Conservation (phyloP, 768 basidiomycete species). For the Lyophyllum atratum region DNA sequence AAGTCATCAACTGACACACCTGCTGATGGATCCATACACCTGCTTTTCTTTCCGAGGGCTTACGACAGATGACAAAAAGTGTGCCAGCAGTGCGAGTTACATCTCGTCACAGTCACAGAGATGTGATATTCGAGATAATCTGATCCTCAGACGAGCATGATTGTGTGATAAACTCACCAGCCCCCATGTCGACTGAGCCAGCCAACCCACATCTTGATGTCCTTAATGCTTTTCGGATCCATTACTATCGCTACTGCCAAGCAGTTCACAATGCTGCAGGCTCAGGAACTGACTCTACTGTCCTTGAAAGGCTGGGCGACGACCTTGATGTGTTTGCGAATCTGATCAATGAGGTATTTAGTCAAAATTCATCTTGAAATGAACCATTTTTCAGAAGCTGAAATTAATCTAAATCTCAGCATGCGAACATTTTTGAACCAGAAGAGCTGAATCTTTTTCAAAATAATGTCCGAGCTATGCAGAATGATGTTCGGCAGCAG, state of each 20-base stretch:
- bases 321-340: constrained; percentile 11
- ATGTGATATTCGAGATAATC: no score
- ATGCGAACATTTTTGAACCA: not conserved
- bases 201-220: not conserved
- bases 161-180: no score
- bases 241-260: not conserved
- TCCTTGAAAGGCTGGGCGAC: constrained; percentile 9
- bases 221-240: not conserved
- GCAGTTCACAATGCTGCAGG: constrained; percentile 2
- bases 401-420: not conserved
- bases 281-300: constrained; percentile 7
- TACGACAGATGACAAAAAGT: no score
- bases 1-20: no score
- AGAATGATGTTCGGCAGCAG: not conserved
- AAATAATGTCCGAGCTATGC: not conserved
- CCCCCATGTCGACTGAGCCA: no score
- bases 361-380: not conserved
- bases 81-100: no score
- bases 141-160: no score
- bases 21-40: no score
- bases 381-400: not conserved
- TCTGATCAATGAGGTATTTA: constrained; percentile 14
- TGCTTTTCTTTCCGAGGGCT: no score
- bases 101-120: no score
- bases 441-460: not conserved